A percentile compares a stretch with the other conserved stretches of the same genome.
Conservation (phyloP, 371 early-diverging fungal genomes). For the Syncephalastrum racemosum region DNA sequence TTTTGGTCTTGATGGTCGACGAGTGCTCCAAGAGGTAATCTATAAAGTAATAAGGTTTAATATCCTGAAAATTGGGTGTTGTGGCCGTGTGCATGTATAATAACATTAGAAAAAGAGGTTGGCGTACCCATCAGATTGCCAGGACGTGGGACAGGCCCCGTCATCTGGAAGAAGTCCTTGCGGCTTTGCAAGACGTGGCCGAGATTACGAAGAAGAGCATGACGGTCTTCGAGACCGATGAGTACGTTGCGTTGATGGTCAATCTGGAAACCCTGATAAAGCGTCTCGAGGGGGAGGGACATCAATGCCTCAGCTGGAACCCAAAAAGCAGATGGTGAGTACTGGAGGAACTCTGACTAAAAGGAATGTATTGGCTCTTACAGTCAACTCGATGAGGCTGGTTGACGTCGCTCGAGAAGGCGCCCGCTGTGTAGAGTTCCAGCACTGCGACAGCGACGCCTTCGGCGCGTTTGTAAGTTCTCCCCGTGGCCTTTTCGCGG, state of each 20-base stretch:
- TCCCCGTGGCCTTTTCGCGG: constrained; percentile 54
- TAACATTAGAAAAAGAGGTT: constrained; percentile 5
- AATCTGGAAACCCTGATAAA: constrained; percentile 76
- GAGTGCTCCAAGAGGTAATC: constrained; percentile 43
- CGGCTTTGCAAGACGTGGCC: constrained; percentile 48
- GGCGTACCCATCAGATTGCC: constrained; percentile 79
- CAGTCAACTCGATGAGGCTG: constrained; percentile 80
- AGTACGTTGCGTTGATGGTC: constrained; percentile 64
- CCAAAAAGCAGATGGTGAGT: too few relatives aligned
- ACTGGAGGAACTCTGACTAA: not conserved
- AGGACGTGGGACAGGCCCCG: constrained; percentile 62
- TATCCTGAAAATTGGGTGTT: constrained; percentile 1
- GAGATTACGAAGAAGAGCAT: constrained; percentile 67
- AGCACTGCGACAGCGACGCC: constrained; percentile 87
- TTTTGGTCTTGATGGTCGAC: constrained; percentile 45
- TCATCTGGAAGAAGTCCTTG: constrained; percentile 44
- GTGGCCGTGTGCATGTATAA: not conserved
- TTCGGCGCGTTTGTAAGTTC: constrained; percentile 69
- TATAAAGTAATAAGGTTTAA: constrained; percentile 7
- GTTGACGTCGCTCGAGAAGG: constrained; percentile 67
- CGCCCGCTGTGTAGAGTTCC: constrained; percentile 79
- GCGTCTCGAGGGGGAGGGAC: constrained; percentile 53
- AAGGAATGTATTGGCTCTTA: constrained; percentile 17
- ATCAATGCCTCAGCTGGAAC: constrained; percentile 51
- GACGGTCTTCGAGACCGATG: constrained; percentile 78